A percentile compares a stretch with the other conserved stretches of the same genome.
phyloP scores from a whole-genome alignment of 75 land plant genomes.

The Larix kaempferi region DNA sequence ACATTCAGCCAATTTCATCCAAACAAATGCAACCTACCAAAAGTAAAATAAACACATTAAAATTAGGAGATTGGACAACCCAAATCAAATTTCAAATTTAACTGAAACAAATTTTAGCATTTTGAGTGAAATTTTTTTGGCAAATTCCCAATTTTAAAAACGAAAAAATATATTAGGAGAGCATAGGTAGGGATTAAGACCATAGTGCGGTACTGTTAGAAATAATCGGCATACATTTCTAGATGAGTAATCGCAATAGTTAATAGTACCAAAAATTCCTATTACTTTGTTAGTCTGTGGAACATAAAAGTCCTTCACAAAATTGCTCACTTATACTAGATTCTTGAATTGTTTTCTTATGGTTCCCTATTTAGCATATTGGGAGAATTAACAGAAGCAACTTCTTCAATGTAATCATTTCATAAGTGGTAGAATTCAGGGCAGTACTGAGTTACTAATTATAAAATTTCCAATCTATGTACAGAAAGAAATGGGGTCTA shows the following conservation, averaged over 20 bases:
- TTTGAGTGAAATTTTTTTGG: too few species aligned
- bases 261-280: background rate
- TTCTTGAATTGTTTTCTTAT: background rate
- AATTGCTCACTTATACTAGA: background rate
- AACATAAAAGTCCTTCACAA: background rate
- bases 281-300: background rate
- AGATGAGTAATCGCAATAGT: background rate
- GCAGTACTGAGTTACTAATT: background rate
- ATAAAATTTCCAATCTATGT: background rate
- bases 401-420: background rate
- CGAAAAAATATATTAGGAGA: too few species aligned
- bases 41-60: too few species aligned
- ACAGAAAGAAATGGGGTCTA: background rate
- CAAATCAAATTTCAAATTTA: too few species aligned
- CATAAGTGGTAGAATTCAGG: background rate
- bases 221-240: background rate
- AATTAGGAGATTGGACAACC: too few species aligned
- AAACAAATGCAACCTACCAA: too few species aligned
- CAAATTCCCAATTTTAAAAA: too few species aligned
- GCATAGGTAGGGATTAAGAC: background rate
- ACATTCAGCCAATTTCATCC: too few species aligned
- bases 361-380: background rate
- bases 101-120: too few species aligned
- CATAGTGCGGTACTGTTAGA: background rate
- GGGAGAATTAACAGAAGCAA: background rate